Evolutionary conservation across 345 rosid genomes (phyloP).

Genomic region (Moricandia moricandioides): DNA sequence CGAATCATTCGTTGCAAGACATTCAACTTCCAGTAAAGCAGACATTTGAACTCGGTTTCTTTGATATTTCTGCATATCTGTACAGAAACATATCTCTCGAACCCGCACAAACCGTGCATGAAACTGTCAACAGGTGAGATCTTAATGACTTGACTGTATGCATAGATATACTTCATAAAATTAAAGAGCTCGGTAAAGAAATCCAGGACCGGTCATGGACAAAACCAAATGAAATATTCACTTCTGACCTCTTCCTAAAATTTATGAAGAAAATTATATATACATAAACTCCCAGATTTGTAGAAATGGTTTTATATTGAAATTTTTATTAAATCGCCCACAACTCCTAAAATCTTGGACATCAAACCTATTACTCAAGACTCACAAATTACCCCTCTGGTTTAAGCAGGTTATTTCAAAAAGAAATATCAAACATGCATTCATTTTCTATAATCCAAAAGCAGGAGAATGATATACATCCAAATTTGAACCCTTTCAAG

Average conservation of each 20-base stretch:
- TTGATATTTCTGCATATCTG: conserved; percentile 10
- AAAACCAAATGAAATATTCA: too few species aligned
- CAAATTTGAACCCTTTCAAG: too few species aligned
- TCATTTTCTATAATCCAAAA: too few species aligned
- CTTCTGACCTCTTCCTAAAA: too few species aligned
- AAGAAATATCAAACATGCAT: too few species aligned
- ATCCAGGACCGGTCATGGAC: too few species aligned
- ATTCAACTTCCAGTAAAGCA: conserved; percentile 25
- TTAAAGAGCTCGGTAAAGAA: not conserved
- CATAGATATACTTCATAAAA: not conserved
- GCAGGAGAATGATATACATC: too few species aligned
- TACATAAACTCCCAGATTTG: too few species aligned
- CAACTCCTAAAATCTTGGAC: too few species aligned
- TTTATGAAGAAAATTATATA: too few species aligned
- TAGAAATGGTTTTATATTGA: too few species aligned
- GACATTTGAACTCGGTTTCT: conserved; percentile 6
- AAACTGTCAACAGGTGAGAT: not conserved
- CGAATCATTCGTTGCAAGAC: conserved; percentile 69
- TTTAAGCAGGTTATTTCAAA: not conserved
- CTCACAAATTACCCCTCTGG: not conserved
- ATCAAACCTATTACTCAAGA: not conserved
- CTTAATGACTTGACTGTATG: not conserved
- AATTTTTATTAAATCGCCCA: too few species aligned
- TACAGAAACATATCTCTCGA: conserved; percentile 19
- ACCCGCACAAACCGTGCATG: not conserved